Evolutionary conservation across 495 filamentous ascomycete genomes (phyloP), one percentile per base, ranked within the genome.

Genomic region (Penicillium flavigenum): DNA sequence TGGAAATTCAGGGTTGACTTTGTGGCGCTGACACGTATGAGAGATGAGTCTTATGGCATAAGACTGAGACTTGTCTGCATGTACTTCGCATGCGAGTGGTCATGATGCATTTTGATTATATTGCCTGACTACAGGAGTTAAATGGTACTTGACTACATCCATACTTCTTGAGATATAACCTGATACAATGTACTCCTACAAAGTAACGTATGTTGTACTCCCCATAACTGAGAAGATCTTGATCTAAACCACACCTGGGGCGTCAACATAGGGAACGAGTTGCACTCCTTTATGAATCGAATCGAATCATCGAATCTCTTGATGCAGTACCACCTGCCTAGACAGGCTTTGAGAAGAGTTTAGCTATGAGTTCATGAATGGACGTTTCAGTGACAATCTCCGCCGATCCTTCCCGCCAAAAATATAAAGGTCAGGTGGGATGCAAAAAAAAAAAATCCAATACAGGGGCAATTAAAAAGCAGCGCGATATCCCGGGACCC

Each of bases 11-110:
- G 47, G 36, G 48, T 50, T 54, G 43, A 34, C 38, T 53, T 63
- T 52, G 66, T 69, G 66, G 66, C 66, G 66, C 59, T 67, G 66
- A 69, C 66, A 69, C 66, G 66, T 69, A 62, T 51, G 42, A 54
- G 51, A 44, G 51, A 53, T 32, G 43, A 38, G 43, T 54, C 29
- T 19, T 4, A 24, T 29, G 27, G 42, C 31, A 34, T 34, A 34
- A 4, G 10, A 34, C 29, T 44, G 32, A 47, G 26, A 44, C 27
- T 14, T 47, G 10, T 24, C 22, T 47, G 43, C 53, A 34, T 50
- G 24, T 29, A 43, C 29, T 4, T 43, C 8, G 22, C 24, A 55
- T 55, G 43, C 32, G 39, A 34, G 49, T 42, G 47, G 47, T 39
- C 36, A 48, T 44, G 24, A 34, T 53, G 10, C 39, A 32, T 53